phyloP scores from a whole-genome alignment of 2,329 filamentous ascomycete species.

The Fusarium compactum region DNA sequence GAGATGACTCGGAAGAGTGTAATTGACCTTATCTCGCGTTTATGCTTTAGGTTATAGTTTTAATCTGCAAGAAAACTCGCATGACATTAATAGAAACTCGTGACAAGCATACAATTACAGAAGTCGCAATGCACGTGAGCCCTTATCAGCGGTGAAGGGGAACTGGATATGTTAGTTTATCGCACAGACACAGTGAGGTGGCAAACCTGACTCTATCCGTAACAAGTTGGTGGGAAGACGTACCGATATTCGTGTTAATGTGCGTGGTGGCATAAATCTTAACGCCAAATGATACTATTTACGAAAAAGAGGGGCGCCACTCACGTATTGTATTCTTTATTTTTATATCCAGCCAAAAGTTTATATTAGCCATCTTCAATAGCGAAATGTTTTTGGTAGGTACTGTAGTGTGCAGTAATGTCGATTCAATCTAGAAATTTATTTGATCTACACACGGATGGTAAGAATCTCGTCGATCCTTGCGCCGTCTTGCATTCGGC shows the following conservation, averaged over 20 bases:
- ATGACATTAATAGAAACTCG: constrained; percentile 32
- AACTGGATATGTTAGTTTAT: constrained; percentile 8
- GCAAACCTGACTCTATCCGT: constrained; percentile 8
- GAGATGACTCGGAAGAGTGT: constrained; percentile 30
- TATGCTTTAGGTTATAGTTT: constrained; percentile 15
- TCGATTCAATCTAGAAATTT: neutral
- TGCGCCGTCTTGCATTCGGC: constrained; percentile 7
- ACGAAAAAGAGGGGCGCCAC: constrained; percentile 26
- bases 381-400: neutral
- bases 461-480: constrained; percentile 21
- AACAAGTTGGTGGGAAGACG: constrained; percentile 1
- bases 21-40: constrained; percentile 14
- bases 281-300: constrained; percentile 22
- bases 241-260: constrained; percentile 10
- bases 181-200: constrained; percentile 30
- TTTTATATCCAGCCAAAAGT: constrained; percentile 5
- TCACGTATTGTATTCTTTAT: constrained; percentile 1
- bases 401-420: constrained; percentile 5
- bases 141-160: constrained; percentile 31
- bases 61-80: constrained; percentile 20
- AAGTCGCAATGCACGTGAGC: constrained; percentile 14
- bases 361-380: neutral
- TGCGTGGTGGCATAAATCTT: constrained; percentile 34
- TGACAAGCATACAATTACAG: constrained; percentile 2
- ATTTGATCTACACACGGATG: constrained; percentile 2